Conservation (phyloP, 2,329 filamentous ascomycete species). For the Nigrospora oryzae region DNA sequence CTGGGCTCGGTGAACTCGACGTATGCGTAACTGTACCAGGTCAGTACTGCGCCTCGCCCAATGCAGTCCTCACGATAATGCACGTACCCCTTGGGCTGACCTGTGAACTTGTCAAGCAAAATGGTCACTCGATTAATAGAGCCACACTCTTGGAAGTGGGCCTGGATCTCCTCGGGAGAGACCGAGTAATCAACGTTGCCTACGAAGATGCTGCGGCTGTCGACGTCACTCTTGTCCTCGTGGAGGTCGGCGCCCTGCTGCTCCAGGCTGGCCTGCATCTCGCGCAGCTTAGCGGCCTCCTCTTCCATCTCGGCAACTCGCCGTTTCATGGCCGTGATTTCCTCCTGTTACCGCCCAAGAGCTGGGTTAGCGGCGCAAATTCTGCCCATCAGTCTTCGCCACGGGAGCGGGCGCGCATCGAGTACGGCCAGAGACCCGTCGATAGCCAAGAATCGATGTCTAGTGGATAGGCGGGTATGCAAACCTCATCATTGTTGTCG, state of each 20-base stretch:
- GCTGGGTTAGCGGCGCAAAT: constrained; percentile 13
- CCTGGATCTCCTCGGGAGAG: constrained; percentile 95
- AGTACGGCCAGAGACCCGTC: constrained; percentile 9
- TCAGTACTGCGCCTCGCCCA: not conserved
- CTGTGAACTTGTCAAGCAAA: constrained; percentile 94
- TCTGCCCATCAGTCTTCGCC: constrained; percentile 3
- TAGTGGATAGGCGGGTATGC: constrained; percentile 9
- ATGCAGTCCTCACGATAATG: not conserved
- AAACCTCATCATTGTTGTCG: constrained; percentile 39
- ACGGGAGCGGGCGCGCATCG: constrained; percentile 4
- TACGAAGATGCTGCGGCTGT: constrained; percentile 93
- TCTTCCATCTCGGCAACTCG: constrained; percentile 86
- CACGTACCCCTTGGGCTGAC: constrained; percentile 96
- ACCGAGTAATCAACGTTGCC: constrained; percentile 98
- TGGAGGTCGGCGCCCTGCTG: constrained; percentile 68
- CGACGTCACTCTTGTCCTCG: constrained; percentile 93
- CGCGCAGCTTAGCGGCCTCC: constrained; percentile 75
- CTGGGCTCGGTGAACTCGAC: constrained; percentile 95
- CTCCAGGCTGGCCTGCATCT: constrained; percentile 82
- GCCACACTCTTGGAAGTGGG: constrained; percentile 94
- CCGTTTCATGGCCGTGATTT: constrained; percentile 81
- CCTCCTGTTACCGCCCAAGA: constrained; percentile 42
- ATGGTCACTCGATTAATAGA: constrained; percentile 98
- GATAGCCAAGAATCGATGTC: constrained; percentile 5
- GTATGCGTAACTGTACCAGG: constrained; percentile 73